Base-by-base conservation (phyloP, 441 rosid genomes). In the Jatropha podagrica region DNA sequence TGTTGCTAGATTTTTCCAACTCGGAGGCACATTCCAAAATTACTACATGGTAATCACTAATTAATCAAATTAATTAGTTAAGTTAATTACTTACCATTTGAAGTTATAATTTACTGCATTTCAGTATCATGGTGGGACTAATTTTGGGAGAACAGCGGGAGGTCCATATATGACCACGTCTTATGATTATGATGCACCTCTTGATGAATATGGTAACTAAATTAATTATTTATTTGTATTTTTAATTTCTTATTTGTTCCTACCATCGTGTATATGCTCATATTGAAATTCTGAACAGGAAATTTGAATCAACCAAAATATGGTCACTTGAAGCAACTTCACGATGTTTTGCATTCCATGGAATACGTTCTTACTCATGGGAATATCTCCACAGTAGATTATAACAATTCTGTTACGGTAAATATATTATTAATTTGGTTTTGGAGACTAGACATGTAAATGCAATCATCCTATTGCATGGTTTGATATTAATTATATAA, bases 61-160 rank as follows among this genome's bases (percentile, higher is more conserved):
- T 2, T 17, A 88, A 68, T 17, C 0, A 32, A 23, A 1, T 32
- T 32, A 32, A 32, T 32, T 32, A 32, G 32, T 32, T 20, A 40
- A 13, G 4, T 5, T 7, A 0, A 4, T 18, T 5, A 18, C 7
- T 18, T 56, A 32, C 2, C 2, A 32, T 32, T 18, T 64, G 13
- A 5, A 56, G 9, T 56, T 5, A 17, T 32, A 2, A 17, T 55
- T 9, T 5, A 12, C 60, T 8, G 41, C 7, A 6, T 17, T 9
- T 49, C 37, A 93, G 97, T 91, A 90, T 9, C 97, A 93, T n/a
- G 97, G 98, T 42, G 97, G 98, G 1, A 93, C 97, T 49, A 93
- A 93, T 67, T 92, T 90, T 80, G 92, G 88, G 38, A 87, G 91
- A 78, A 84, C 88, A 0, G 69, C 95, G 0, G 98, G 98, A 7